Evolutionary conservation across 2,329 filamentous ascomycete species (phyloP).

Genomic region (Colletotrichum liaoningense): DNA sequence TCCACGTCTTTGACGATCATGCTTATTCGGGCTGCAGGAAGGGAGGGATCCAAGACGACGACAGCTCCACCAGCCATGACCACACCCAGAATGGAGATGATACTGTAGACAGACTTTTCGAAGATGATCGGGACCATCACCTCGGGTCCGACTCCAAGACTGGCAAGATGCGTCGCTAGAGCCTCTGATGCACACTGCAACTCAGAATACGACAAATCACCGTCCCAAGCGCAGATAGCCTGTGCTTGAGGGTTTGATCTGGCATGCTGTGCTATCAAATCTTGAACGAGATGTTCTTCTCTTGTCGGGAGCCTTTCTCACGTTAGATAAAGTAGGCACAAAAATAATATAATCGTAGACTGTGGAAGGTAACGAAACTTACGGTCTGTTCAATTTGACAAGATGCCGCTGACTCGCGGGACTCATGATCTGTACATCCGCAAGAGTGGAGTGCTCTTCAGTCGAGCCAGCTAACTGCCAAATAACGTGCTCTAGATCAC

Average conservation of each 20-base stretch:
- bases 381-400: constrained; percentile 17
- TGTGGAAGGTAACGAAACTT: background rate
- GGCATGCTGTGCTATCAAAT: background rate
- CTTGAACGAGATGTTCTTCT: background rate
- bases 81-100: constrained; percentile 22
- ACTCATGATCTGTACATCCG: background rate
- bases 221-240: constrained; percentile 23
- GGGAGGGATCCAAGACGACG: constrained; percentile 21
- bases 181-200: background rate
- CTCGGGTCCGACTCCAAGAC: constrained; percentile 36
- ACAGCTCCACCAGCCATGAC: constrained; percentile 15
- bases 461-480: background rate
- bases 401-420: constrained; percentile 19
- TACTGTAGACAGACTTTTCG: constrained; percentile 24
- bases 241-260: background rate
- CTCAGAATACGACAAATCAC: constrained; percentile 4
- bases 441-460: background rate
- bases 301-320: background rate
- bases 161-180: background rate
- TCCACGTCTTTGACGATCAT: constrained; percentile 21
- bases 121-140: constrained; percentile 27
- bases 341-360: too few relatives aligned
- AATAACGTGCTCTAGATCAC: constrained; percentile 17
- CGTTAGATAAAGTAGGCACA: background rate
- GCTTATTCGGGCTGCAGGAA: background rate